Evolutionary conservation across 179 eudicot genomes (phyloP), one percentile per base, ranked within the genome.

Genomic region (Patellifolia procumbens): DNA sequence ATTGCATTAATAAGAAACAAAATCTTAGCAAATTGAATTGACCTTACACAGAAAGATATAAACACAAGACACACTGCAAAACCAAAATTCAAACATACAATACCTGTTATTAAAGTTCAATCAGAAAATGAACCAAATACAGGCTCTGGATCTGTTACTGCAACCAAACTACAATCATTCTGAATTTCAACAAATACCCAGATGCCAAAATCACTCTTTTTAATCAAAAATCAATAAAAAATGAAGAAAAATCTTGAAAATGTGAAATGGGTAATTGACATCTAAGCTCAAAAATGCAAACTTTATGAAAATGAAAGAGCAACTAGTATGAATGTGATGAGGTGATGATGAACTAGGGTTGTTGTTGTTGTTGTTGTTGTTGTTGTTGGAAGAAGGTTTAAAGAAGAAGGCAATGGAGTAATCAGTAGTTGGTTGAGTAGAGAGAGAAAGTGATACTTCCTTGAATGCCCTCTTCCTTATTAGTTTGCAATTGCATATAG

Each of bases 391-490:
- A 76, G 81, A 66, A 79, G 83, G 80, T 79, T 78, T 84, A 75
- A 84, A 79, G 64, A 80, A 62, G 39, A 81, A 81, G 87, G 84
- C 75, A 82, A 73, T 59, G 74, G 74, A 72, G 81, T 74, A 81
- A 84, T 81, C 85, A 79, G 67, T 69, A 80, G 83, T 84, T 68
- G 87, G 87, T 84, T 79, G 85, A 81, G 79, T 48, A 73, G 79
- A 80, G 71, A 80, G 67, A 74, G 72, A 70, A 61, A 73, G 53
- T 62, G 34, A 56, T 34, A 22, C 55, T n/a, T 66, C 63, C 60
- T 46, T 46, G 31, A 16, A 34, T 65, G 72, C 75, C 56, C 29
- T 19, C 73, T 74, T 28, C 49, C 65, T 82, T 49, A 13, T 82
- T 49, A 13, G 74, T 73, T 77, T 72, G 72, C 68, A 60, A 73